Evolutionary conservation across 805 yeast species (phyloP).

Genomic region (Metschnikowia drakensbergensis): DNA sequence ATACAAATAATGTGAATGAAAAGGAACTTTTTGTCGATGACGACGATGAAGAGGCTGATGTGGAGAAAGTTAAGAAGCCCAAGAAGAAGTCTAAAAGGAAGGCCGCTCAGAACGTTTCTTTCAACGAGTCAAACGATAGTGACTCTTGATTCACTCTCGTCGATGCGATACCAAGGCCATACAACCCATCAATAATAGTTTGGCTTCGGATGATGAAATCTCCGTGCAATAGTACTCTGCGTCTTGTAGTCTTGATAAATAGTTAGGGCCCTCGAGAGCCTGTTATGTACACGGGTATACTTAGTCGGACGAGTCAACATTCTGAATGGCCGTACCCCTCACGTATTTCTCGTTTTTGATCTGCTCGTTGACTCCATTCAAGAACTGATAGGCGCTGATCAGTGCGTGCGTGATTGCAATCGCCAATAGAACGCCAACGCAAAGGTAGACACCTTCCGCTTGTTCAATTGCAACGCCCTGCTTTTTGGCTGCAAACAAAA

Average conservation of each 20-base stretch:
- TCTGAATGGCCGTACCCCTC: slow-evolving; percentile 53
- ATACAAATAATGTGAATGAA: slow-evolving; percentile 25
- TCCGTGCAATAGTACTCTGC: no score
- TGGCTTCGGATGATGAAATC: no score
- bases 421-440: not conserved
- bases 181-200: no score
- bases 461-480: not conserved
- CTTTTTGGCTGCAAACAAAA: not conserved
- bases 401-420: slow-evolving; percentile 1
- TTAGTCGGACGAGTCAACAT: slow-evolving; percentile 19
- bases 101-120: slow-evolving; percentile 8
- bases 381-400: slow-evolving; percentile 2
- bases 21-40: slow-evolving; percentile 16
- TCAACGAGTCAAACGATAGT: slow-evolving; percentile 17
- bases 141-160: slow-evolving; percentile 1
- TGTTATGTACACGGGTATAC: not conserved
- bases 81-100: slow-evolving; percentile 10
- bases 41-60: slow-evolving; percentile 20
- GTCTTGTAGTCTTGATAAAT: not conserved
- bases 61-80: slow-evolving; percentile 11
- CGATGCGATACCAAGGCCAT: no score
- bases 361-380: slow-evolving; percentile 31
- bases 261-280: not conserved
- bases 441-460: not conserved
- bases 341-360: slow-evolving; percentile 59